phyloP scores from a whole-genome alignment of 208 protist genomes.

The Angomonas deanei region DNA sequence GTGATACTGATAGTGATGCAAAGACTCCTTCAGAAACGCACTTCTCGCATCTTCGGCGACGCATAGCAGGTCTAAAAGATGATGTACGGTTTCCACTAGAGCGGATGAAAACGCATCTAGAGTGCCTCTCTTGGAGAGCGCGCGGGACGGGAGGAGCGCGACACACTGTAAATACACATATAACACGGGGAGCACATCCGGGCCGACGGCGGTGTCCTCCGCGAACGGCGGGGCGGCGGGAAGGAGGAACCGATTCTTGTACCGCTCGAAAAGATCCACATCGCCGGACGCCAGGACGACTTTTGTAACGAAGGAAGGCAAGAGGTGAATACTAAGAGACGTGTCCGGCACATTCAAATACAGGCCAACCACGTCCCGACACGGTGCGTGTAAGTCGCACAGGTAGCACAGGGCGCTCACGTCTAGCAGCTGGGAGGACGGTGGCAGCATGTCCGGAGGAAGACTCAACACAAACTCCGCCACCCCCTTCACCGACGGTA shows the following conservation, averaged over 20 bases:
- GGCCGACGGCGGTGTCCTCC: slow-evolving; percentile 4
- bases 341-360: background rate
- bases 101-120: too few relatives aligned
- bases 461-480: background rate
- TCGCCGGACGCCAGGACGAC: too few relatives aligned
- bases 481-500: background rate
- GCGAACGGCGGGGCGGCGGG: too few relatives aligned
- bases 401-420: background rate
- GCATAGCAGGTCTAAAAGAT: background rate
- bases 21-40: background rate
- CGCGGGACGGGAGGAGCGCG: background rate
- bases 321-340: background rate
- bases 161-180: slow-evolving; percentile 3
- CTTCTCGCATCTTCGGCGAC: background rate
- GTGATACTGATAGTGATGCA: slow-evolving; percentile 3
- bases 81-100: background rate
- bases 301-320: background rate
- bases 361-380: background rate
- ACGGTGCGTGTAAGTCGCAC: background rate
- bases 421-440: background rate
- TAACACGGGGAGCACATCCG: slow-evolving; percentile 8
- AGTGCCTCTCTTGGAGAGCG: too few relatives aligned
- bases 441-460: background rate
- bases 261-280: too few relatives aligned
- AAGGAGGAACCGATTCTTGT: too few relatives aligned